A percentile compares a stretch with the other conserved stretches of the same genome.
Evolutionary conservation across 2,329 filamentous ascomycete genomes (phyloP).

Genomic region (Verticillium isaacii): DNA sequence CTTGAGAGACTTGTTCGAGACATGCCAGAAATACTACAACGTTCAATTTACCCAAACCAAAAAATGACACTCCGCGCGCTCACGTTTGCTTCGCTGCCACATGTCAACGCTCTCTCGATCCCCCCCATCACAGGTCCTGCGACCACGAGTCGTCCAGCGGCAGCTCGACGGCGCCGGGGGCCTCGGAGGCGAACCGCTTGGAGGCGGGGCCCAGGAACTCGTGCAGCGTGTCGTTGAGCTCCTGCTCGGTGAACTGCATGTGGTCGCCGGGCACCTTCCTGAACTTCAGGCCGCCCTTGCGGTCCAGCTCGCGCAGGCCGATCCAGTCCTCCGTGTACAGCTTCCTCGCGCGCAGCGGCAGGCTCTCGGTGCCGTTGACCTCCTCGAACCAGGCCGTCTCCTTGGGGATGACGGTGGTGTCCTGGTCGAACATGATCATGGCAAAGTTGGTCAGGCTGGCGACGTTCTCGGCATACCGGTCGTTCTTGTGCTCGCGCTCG

Average conservation of each 20-base stretch:
- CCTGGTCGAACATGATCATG: constrained; percentile 86
- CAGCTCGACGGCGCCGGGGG: not conserved
- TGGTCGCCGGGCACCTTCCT: constrained; percentile 69
- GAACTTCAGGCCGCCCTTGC: constrained; percentile 75
- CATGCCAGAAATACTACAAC: constrained; percentile 11
- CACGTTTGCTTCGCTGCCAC: not conserved
- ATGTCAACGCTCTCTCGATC: not conserved
- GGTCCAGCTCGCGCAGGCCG: constrained; percentile 73
- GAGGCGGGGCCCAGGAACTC: constrained; percentile 58
- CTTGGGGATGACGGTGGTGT: constrained; percentile 82
- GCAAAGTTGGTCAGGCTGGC: constrained; percentile 69
- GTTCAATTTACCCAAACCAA: not conserved
- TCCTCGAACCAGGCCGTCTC: constrained; percentile 90
- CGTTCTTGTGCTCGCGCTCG: constrained; percentile 72
- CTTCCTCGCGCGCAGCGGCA: constrained; percentile 60
- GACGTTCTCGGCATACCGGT: constrained; percentile 67
- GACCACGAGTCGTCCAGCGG: constrained; percentile 8
- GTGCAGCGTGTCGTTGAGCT: constrained; percentile 61
- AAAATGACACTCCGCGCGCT: not conserved
- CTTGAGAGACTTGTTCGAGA: constrained; percentile 6
- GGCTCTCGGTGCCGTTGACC: constrained; percentile 67
- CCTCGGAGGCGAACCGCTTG: constrained; percentile 23
- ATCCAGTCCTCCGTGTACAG: constrained; percentile 94
- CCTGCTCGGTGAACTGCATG: constrained; percentile 70
- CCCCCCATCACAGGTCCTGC: constrained; percentile 29